These are phyloP conservation scores for Stipa capillata DNA, from an alignment of 176 grass and related monocot genomes.

Conservation along the genomic window DNA sequence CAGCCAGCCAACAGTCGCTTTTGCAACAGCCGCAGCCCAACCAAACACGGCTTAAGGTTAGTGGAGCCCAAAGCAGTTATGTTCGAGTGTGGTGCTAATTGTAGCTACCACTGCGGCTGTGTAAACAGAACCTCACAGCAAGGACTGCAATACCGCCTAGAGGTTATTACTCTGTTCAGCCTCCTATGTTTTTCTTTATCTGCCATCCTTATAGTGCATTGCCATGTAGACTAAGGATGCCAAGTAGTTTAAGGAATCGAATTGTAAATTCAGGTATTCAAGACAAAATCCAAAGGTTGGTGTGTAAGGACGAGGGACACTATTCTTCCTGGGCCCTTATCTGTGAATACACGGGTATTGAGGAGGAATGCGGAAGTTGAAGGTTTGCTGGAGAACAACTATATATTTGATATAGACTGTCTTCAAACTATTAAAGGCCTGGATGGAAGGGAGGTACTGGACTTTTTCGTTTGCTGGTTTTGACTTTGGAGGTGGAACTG, in stretches of 20 bases:
- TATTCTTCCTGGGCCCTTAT: constrained; percentile 73
- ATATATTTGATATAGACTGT: constrained; percentile 85
- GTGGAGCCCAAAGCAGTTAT: constrained; percentile 85
- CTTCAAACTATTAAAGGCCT: constrained; percentile 82
- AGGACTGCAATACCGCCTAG: constrained; percentile 65
- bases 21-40: too few species aligned
- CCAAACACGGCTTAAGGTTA: constrained; percentile 54
- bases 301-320: constrained; percentile 78
- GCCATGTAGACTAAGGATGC: constrained; percentile 17
- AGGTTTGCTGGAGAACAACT: constrained; percentile 44
- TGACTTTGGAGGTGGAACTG: constrained; percentile 8
- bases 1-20: too few species aligned
- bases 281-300: constrained; percentile 70
- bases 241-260: constrained; percentile 23
- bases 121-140: constrained; percentile 86
- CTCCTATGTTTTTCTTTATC: not conserved
- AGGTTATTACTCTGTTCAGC: constrained; percentile 38
- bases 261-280: constrained; percentile 55
- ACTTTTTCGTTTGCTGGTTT: constrained; percentile 6
- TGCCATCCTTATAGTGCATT: not conserved
- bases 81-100: constrained; percentile 79
- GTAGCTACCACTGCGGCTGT: constrained; percentile 47
- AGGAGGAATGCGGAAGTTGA: constrained; percentile 59
- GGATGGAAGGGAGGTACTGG: constrained; percentile 71
- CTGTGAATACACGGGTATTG: constrained; percentile 70